Conservation (phyloP, 768 basidiomycete species). For the Tulasnella sp. region DNA sequence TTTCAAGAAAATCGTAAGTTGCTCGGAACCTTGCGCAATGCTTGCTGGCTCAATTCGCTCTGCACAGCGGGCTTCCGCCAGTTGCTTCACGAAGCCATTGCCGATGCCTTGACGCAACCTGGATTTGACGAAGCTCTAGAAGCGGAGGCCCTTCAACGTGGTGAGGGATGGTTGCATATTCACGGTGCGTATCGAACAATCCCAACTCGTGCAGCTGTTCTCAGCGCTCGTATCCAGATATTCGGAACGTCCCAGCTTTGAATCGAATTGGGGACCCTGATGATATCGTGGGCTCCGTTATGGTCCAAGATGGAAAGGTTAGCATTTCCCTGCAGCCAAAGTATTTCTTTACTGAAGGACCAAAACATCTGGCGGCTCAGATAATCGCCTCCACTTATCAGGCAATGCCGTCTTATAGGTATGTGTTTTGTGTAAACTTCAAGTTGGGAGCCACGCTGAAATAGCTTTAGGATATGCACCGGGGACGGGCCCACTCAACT, state of each 20-base stretch:
- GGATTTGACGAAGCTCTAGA: conserved; percentile 54
- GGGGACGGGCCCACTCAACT: conserved; percentile 60
- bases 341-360: no score
- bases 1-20: conserved; percentile 65
- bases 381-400: conserved; percentile 49
- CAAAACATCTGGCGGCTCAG: conserved; percentile 51
- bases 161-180: conserved; percentile 83
- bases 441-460: neutral
- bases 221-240: conserved; percentile 39
- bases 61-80: conserved; percentile 49
- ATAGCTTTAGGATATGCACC: conserved; percentile 52
- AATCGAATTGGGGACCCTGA: conserved; percentile 69
- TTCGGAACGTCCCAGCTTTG: conserved; percentile 62
- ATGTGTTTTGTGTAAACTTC: neutral
- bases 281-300: conserved; percentile 71
- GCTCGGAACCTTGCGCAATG: neutral
- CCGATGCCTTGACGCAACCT: conserved; percentile 45
- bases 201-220: neutral
- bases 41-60: neutral
- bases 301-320: conserved; percentile 62
- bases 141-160: conserved; percentile 56
- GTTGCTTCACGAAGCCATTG: conserved; percentile 54
- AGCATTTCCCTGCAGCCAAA: conserved; percentile 18
- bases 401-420: conserved; percentile 66
- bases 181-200: conserved; percentile 38